Percentiles rank a stretch among this genome's conserved stretches.
Evolutionary conservation across 2,329 filamentous ascomycete species (phyloP).

Genomic region (Helotiales sp.): DNA sequence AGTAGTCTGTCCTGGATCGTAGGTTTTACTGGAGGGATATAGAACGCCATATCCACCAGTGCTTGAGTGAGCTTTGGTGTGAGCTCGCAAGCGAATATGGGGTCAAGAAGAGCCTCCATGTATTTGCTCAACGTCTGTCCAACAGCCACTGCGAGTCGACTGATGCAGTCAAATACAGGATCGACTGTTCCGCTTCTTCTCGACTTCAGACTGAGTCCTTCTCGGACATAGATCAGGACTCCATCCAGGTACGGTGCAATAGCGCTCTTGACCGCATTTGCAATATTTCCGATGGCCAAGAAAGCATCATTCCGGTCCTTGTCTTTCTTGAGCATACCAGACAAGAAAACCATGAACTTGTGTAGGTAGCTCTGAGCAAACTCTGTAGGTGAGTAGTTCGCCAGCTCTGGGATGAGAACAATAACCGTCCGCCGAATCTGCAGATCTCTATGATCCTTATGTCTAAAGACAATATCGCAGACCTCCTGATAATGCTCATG

Average conservation of each 20-base stretch:
- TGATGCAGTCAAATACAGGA: conserved; percentile 96
- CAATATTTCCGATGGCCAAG: conserved; percentile 92
- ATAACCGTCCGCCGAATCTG: conserved; percentile 90
- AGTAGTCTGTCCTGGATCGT: conserved; percentile 92
- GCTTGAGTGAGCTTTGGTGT: conserved; percentile 94
- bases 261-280: conserved; percentile 91
- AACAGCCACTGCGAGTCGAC: conserved; percentile 90
- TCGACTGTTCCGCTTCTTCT: conserved; percentile 50
- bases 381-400: conserved; percentile 87
- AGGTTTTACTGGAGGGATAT: conserved; percentile 90
- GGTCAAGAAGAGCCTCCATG: conserved; percentile 91
- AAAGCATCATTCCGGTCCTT: conserved; percentile 95
- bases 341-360: conserved; percentile 95
- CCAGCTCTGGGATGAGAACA: conserved; percentile 85
- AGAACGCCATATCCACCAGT: conserved; percentile 97
- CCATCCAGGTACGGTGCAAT: conserved; percentile 95
- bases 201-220: conserved; percentile 82
- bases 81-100: conserved; percentile 94
- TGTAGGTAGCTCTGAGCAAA: conserved; percentile 88
- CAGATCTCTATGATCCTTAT: conserved; percentile 88
- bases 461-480: conserved; percentile 88
- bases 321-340: conserved; percentile 89
- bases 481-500: conserved; percentile 89
- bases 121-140: conserved; percentile 98
- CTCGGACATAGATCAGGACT: conserved; percentile 89